These are phyloP conservation scores for Thielaviopsis euricoi DNA, from an alignment of 2,329 filamentous ascomycete species.

Conservation along the genomic window DNA sequence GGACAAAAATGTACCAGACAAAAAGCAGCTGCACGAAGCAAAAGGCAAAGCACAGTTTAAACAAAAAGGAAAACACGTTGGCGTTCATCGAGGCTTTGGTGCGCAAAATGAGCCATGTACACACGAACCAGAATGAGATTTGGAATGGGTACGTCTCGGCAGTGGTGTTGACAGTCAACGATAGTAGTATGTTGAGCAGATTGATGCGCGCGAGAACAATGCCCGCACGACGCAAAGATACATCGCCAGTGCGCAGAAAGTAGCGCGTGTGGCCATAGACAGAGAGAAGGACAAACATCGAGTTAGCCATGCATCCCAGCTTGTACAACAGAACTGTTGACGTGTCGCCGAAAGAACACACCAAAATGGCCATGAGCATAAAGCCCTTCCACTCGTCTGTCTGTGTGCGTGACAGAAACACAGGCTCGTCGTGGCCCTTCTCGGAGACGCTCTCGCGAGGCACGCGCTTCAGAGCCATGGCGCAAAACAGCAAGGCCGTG, in stretches of 20 bases:
- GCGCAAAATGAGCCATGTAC: conserved; percentile 1
- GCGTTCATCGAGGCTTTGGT: conserved; percentile 5
- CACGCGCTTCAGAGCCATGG: not conserved
- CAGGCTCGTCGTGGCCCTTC: conserved; percentile 13
- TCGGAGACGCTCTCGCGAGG: not conserved
- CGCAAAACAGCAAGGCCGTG: not conserved
- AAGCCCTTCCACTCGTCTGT: conserved; percentile 51
- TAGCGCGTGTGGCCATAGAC: conserved; percentile 45
- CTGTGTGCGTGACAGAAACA: conserved; percentile 33
- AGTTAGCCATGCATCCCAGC: conserved; percentile 34
- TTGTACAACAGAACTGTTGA: conserved; percentile 37
- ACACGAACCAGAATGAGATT: conserved; percentile 4
- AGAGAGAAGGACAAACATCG: conserved; percentile 45
- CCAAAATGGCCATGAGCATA: conserved; percentile 37
- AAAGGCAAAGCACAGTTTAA: conserved; percentile 8
- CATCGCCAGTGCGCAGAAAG: conserved; percentile 39
- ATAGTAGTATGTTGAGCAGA: conserved; percentile 24
- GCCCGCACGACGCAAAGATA: conserved; percentile 34
- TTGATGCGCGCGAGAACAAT: conserved; percentile 40
- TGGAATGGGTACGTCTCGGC: not conserved
- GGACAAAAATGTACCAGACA: conserved; percentile 6
- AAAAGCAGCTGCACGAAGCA: conserved; percentile 1
- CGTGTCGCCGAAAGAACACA: conserved; percentile 38
- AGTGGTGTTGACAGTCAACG: not conserved
- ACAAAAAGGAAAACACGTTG: conserved; percentile 5